Evolutionary conservation across 306 rosid genomes (phyloP), one percentile per base, ranked within the genome.

Genomic region (Castanopsis chinensis): DNA sequence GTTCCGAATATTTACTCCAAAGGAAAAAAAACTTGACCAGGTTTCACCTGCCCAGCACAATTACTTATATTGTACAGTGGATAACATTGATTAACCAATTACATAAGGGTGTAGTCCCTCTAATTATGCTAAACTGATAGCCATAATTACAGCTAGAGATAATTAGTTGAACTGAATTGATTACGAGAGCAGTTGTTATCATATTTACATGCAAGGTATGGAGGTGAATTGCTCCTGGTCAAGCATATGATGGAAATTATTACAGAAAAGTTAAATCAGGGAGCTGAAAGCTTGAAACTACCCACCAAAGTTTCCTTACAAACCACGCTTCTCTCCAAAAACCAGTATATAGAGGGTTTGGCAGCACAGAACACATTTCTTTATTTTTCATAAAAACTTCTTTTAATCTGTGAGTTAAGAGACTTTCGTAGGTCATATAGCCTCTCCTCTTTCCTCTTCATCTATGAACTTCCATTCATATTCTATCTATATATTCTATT

Each of bases 221-320:
- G 30, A 19, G 91, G 92, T 84, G 89, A 83, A 72, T 77, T 84
- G 91, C 78, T 86, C 72, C 84, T 80, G 80, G 92, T 83, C 92
- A 80, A 58, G 79, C 83, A 71, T 9, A 79, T 49, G 33, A 69
- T 19, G 18, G 65, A 77, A 85, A 13, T 49, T 69, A 83, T 52
- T 55, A 59, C 71, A 78, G 11, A 71, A 79, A 84, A 78, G 85
- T 73, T 79, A 45, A 64, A 83, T 65, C 81, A 73, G 69, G 58
- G 67, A 65, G 75, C 78, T 74, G 71, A 74, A 82, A 81, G 69
- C 88, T 79, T 70, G 87, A 86, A 87, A 80, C 88, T 71, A 27
- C 61, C 83, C 72, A 70, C 78, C 81, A 32, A 65, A 57, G 88
- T 80, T 90, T 76, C 81, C 85, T 63, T 87, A 55, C 76, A 74